Percentiles rank a stretch among this genome's conserved stretches.
phyloP scores from a whole-genome alignment of 1,284 basidiomycete genomes.

The Marasmius oreades region DNA sequence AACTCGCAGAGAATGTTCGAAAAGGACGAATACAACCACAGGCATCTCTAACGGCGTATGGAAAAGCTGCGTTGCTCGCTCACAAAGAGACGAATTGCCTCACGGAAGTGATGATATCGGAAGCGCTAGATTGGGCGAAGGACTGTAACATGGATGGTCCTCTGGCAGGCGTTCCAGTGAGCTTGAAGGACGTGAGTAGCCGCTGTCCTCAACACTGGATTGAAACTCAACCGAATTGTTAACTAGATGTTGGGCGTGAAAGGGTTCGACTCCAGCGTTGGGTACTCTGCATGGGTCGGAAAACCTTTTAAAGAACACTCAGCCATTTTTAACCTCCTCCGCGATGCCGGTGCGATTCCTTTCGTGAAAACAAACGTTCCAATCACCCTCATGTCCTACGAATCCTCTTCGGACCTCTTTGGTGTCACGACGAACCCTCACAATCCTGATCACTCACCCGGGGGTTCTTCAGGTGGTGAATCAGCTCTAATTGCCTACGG shows the following conservation, averaged over 20 bases:
- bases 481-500: constrained; percentile 66
- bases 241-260: constrained; percentile 37
- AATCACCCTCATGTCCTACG: constrained; percentile 73
- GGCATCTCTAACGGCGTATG: constrained; percentile 43
- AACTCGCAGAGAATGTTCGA: constrained; percentile 39
- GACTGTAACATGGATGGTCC: constrained; percentile 41
- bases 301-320: constrained; percentile 41
- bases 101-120: constrained; percentile 49
- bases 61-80: constrained; percentile 49
- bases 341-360: constrained; percentile 67
- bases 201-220: not conserved
- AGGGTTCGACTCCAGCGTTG: constrained; percentile 58
- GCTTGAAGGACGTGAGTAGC: constrained; percentile 43
- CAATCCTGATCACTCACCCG: constrained; percentile 52
- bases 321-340: constrained; percentile 55
- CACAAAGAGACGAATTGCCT: constrained; percentile 55
- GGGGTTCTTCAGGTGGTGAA: constrained; percentile 72
- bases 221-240: not conserved
- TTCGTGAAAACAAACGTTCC: constrained; percentile 78
- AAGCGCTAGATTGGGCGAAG: constrained; percentile 41
- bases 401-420: constrained; percentile 70
- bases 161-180: constrained; percentile 45
- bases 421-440: constrained; percentile 69
- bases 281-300: constrained; percentile 52
- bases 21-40: constrained; percentile 34